phyloP scores from a whole-genome alignment of 2,329 filamentous ascomycete species.

The Colletotrichum karsti region DNA sequence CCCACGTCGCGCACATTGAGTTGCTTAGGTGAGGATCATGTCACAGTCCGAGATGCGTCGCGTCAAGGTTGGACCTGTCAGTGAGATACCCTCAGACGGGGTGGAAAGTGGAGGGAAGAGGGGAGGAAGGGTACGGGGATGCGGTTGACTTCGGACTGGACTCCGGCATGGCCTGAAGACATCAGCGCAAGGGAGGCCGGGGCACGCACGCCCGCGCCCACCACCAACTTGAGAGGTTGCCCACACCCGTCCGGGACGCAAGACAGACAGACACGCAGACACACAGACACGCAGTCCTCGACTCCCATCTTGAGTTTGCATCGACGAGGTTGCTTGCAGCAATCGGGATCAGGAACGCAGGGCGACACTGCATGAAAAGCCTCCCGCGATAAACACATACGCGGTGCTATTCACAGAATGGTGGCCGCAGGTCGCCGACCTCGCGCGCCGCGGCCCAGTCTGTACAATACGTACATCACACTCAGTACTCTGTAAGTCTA shows the following conservation, averaged over 20 bases:
- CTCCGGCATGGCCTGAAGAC: constrained; percentile 31
- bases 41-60: constrained; percentile 18
- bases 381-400: not conserved
- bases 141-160: constrained; percentile 34
- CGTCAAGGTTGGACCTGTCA: constrained; percentile 25
- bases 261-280: not conserved
- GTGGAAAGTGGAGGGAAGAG: constrained; percentile 29
- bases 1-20: constrained; percentile 10
- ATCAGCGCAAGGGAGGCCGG: constrained; percentile 8
- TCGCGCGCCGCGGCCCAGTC: not conserved
- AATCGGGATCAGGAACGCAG: not conserved
- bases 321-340: not conserved
- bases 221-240: not conserved
- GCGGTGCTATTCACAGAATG: not conserved
- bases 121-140: constrained; percentile 28
- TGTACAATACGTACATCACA: no score
- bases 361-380: not conserved
- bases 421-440: not conserved
- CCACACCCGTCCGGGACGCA: not conserved
- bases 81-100: constrained; percentile 20
- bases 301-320: not conserved
- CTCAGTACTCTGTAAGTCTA: not conserved
- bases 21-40: constrained; percentile 28
- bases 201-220: not conserved
- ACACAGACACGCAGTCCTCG: not conserved